Conservation (phyloP, 106 monocot genomes). For the Apostasia shenzhenica region DNA sequence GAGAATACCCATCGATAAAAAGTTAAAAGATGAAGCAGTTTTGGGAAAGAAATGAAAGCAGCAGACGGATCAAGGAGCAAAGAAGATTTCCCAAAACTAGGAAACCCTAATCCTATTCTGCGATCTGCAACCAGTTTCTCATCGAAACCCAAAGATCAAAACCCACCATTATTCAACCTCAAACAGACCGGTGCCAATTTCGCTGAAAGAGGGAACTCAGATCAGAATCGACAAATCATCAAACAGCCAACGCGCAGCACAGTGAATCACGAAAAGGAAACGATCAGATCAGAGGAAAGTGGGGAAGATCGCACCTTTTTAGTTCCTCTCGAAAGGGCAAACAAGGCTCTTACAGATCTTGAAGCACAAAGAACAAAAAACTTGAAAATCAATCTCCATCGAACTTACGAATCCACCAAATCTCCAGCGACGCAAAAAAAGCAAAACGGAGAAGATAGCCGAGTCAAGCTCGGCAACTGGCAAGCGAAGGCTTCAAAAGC, state of each 20-base stretch:
- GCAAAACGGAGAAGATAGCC: not conserved
- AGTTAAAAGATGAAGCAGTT: not conserved
- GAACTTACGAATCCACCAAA: not conserved
- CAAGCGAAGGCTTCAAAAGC: not conserved
- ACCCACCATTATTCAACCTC: not conserved
- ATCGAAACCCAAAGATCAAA: not conserved
- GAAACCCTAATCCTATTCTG: constrained; percentile 3
- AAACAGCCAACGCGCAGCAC: not conserved
- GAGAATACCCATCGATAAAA: not conserved
- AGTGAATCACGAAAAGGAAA: not conserved
- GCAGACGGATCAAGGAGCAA: not conserved
- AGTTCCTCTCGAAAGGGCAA: not conserved
- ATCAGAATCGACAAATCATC: not conserved
- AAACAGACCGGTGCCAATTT: not conserved
- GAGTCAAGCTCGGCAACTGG: not conserved
- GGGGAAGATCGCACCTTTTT: not conserved
- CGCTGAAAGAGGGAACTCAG: not conserved
- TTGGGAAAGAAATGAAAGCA: not conserved
- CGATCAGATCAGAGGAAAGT: not conserved
- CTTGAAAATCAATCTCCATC: not conserved
- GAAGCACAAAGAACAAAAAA: not conserved
- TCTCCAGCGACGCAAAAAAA: not conserved
- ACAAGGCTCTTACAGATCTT: not conserved
- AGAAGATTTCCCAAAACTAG: not conserved
- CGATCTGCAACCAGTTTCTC: not conserved